Conservation (phyloP, 139 green algal species). For the Chlorella sp. region DNA sequence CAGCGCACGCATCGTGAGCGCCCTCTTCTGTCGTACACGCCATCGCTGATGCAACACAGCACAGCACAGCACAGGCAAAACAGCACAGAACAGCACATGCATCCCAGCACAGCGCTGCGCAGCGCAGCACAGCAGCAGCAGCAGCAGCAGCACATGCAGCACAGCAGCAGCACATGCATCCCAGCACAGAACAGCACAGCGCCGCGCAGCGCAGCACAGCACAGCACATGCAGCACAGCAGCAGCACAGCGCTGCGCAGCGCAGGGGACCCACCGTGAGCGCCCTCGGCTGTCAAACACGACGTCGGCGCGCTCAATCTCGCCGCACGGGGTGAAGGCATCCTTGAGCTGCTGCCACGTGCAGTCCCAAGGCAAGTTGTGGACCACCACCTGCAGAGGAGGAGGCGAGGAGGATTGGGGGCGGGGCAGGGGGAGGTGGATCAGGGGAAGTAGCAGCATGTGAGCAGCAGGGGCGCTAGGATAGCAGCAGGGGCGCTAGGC, state of each 20-base stretch:
- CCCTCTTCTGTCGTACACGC: not conserved
- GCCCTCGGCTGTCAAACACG: slow-evolving; percentile 78
- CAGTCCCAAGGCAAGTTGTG: slow-evolving; percentile 93
- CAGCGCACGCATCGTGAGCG: too few species aligned
- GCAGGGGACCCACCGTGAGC: slow-evolving; percentile 61
- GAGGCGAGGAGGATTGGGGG: not conserved
- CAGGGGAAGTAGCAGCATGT: not conserved
- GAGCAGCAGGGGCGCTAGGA: too few species aligned
- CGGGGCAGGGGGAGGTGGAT: not conserved
- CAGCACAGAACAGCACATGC: too few species aligned
- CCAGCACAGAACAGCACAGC: not conserved
- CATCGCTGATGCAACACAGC: not conserved
- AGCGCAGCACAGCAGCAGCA: not conserved
- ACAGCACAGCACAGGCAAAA: too few species aligned
- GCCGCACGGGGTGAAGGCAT: slow-evolving; percentile 69
- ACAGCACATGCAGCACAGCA: not conserved
- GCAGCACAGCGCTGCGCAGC: not conserved
- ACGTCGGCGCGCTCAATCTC: slow-evolving; percentile 86
- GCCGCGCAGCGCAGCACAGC: not conserved
- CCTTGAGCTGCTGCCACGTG: slow-evolving; percentile 90
- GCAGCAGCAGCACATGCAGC: not conserved
- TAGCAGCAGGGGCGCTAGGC: too few species aligned
- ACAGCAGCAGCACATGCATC: not conserved
- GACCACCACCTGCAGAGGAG: slow-evolving; percentile 80
- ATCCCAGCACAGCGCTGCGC: too few species aligned